Evolutionary conservation across 306 rosid species (phyloP).

Genomic region (Vicia faba): DNA sequence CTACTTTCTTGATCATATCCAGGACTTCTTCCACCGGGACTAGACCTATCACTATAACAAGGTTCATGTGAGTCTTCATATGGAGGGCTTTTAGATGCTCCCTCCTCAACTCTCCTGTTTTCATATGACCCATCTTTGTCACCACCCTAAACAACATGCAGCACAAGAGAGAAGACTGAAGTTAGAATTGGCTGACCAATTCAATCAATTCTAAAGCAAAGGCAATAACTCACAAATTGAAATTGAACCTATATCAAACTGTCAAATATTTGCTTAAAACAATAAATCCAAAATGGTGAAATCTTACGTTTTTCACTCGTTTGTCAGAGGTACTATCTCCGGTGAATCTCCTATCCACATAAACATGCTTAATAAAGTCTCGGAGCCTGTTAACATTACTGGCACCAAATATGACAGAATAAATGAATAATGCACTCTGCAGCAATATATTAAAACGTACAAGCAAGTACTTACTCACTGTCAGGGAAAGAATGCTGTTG

Average conservation of each 20-base stretch:
- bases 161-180: conserved; percentile 20
- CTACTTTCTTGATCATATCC: conserved; percentile 79
- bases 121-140: conserved; percentile 76
- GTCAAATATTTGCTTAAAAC: conserved; percentile 10
- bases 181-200: too few relatives aligned
- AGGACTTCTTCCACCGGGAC: conserved; percentile 95
- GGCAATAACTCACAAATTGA: conserved; percentile 11
- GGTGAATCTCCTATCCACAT: conserved; percentile 81
- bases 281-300: conserved; percentile 9
- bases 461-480: conserved; percentile 57
- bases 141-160: conserved; percentile 69
- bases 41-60: conserved; percentile 71
- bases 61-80: conserved; percentile 70
- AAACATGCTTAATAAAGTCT: conserved; percentile 91
- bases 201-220: conserved; percentile 31
- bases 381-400: conserved; percentile 91
- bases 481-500: conserved; percentile 81
- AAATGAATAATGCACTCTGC: conserved; percentile 21
- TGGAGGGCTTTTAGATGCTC: conserved; percentile 86
- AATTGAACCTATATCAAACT: neutral
- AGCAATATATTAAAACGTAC: conserved; percentile 17
- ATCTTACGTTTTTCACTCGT: conserved; percentile 60
- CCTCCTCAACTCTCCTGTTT: conserved; percentile 59
- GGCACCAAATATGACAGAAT: conserved; percentile 49
- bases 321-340: conserved; percentile 71